Base-by-base conservation (phyloP, 805 yeast genomes). In the Ogataea salicorniae region DNA sequence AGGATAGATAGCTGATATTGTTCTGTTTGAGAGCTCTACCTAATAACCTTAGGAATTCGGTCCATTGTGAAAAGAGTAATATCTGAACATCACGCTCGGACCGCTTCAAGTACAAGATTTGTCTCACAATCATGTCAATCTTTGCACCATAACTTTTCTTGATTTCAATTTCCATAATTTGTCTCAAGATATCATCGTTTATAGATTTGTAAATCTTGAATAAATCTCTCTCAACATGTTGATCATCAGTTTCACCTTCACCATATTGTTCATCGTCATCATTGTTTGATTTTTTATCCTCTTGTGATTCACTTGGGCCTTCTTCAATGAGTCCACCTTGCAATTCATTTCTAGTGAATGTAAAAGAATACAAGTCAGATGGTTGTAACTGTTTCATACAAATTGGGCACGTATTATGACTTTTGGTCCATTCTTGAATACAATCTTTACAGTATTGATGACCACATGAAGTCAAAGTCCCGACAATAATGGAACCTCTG, bases 1-100 rank as follows among this genome's bases (percentile, higher is more conserved):
- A 77, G 1, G 87, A 83, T 3, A 87, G 70, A 54, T 71, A 79
- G 7, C 70, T 60, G 20, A 91, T 75, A 5, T 74, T 75, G 51
- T 84, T 81, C 38, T 74, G 72, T 18, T 69, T 72, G 49, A 92
- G 70, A 0, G 96, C 91, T 26, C 74, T 70, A 0, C 84, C 81
- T 29, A 94, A 63, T 18, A 88, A 73, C 37, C 73, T 74, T 37
- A 94, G 66, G 64, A 91, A 77, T 34, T 81, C 88, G 22, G 81
- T 74, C 91, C 95, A 92, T 62, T 91, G 98, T 17, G 97, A 89
- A 61, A 88, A 94, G 0, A 94, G 68, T 13, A 94, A 83, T 39
- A 92, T 83, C 64, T 94, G 97, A 5, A 84, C 87, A 0, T 70
- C 66, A 0, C 79, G 76, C 34, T 85, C 84, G 22, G 72, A 66